These are phyloP conservation scores for Chaetomium strumarium DNA, from an alignment of 2,329 filamentous ascomycete genomes.

Conservation along the genomic window DNA sequence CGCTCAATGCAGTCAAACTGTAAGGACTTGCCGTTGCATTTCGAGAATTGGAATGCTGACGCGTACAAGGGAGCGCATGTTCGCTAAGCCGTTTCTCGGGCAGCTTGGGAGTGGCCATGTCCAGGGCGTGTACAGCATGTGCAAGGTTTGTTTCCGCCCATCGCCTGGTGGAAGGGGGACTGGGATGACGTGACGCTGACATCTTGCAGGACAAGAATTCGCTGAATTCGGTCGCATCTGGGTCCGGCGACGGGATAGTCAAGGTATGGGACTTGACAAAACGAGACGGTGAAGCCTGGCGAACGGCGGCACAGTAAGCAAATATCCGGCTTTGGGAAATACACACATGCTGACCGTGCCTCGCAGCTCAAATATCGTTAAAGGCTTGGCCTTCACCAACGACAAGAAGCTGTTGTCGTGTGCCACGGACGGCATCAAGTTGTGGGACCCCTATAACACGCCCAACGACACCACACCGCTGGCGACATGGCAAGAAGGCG, in stretches of 20 bases:
- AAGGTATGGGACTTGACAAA: constrained; percentile 64
- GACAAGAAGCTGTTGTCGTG: constrained; percentile 83
- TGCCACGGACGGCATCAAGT: constrained; percentile 78
- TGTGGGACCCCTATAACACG: constrained; percentile 84
- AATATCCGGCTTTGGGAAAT: not conserved
- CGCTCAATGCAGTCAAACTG: constrained; percentile 28
- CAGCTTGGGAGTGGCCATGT: constrained; percentile 88
- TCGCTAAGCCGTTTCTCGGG: constrained; percentile 61
- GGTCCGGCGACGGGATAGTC: constrained; percentile 84
- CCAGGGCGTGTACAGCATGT: constrained; percentile 79
- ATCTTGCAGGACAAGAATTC: constrained; percentile 56
- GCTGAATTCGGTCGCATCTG: constrained; percentile 70
- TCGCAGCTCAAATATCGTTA: constrained; percentile 72
- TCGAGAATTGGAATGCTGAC: constrained; percentile 7
- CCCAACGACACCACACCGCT: constrained; percentile 62
- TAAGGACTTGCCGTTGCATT: constrained; percentile 4
- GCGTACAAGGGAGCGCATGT: constrained; percentile 45
- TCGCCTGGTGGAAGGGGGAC: not conserved
- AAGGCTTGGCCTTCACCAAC: constrained; percentile 82
- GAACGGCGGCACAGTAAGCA: constrained; percentile 61
- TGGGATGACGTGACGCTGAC: not conserved
- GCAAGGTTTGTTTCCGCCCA: constrained; percentile 41
- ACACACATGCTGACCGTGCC: not conserved
- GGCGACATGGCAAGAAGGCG: constrained; percentile 76
- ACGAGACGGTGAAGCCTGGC: constrained; percentile 61